Base-by-base conservation (phyloP, 129 eudicot species). In the Heracleum sosnowskyi region DNA sequence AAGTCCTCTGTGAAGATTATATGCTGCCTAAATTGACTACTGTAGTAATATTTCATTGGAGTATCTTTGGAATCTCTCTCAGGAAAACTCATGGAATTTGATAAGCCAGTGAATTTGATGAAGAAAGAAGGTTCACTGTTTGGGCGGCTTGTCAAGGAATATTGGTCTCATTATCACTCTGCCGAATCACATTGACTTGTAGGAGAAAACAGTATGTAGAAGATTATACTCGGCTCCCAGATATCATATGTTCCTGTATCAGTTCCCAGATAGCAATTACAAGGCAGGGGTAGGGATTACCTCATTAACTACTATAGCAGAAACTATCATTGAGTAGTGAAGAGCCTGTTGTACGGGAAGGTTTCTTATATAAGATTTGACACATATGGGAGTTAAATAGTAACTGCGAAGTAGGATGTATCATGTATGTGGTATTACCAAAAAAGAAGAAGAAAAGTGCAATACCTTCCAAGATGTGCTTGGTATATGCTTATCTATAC, bases 21-120 rank as follows among this genome's bases (percentile, higher is more conserved):
- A 12, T 66, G 39, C 72, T 31, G 37, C 15, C 0, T 13, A 66
- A n/a, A 12, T 31, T 28, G 17, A 31, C 20, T 28, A 13, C 5
- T 31, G 6, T 28, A 31, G 17, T 66, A 6, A 31, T 4, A 28
- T 66, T 66, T 31, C 33, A 31, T 31, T 31, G 11, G 40, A 66
- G 45, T 28, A 28, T 78, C 5, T 74, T 64, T 78, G 35, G 66
- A 69, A 45, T 51, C 16, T 49, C 40, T 81, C 36, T 79, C 90
- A 95, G 97, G 98, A 69, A 90, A 86, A 88, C 80, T 95, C 35
- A 85, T 89, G 40, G 98, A 95, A 80, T 95, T 85, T 79, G 98
- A 95, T 86, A 93, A 91, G 79, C 98, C 98, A 15, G 80, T 84
- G 98, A 87, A 85, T 86, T 83, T 93, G 55, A 91, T 93, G 95